A percentile compares a stretch with the other conserved stretches of the same genome.
Evolutionary conservation across 192 early-diverging fungal species (phyloP).

Genomic region (Nowakowskiella sp.): DNA sequence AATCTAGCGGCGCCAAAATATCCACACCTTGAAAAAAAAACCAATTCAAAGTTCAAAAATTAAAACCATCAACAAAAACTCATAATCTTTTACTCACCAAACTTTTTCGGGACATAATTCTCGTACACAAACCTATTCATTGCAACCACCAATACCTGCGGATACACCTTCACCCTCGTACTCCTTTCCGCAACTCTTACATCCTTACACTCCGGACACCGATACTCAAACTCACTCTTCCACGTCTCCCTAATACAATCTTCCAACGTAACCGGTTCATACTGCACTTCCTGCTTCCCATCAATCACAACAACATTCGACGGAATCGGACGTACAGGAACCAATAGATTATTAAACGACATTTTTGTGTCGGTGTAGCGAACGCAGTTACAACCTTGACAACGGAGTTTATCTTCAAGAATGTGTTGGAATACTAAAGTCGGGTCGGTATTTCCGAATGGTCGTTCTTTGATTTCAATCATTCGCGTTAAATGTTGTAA

Average conservation of each 20-base stretch:
- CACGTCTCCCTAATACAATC: slow-evolving; percentile 64
- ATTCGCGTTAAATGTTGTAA: slow-evolving; percentile 68
- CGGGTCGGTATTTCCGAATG: slow-evolving; percentile 62
- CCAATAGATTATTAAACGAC: slow-evolving; percentile 38
- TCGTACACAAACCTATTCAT: slow-evolving; percentile 65
- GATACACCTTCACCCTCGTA: slow-evolving; percentile 52
- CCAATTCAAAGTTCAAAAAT: slow-evolving; percentile 36
- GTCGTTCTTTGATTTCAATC: slow-evolving; percentile 72
- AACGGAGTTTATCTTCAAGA: slow-evolving; percentile 80
- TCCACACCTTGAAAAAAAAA: slow-evolving; percentile 40
- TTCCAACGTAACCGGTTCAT: slow-evolving; percentile 50
- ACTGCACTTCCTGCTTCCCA: slow-evolving; percentile 20
- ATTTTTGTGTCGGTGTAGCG: slow-evolving; percentile 64
- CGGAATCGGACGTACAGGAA: slow-evolving; percentile 64
- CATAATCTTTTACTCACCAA: slow-evolving; percentile 26
- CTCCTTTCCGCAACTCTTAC: slow-evolving; percentile 57
- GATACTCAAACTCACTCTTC: slow-evolving; percentile 58
- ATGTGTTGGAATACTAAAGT: slow-evolving; percentile 71
- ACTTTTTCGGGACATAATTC: slow-evolving; percentile 74
- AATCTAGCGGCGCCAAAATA: slow-evolving; percentile 27
- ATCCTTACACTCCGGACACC: slow-evolving; percentile 44
- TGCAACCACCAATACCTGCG: slow-evolving; percentile 62
- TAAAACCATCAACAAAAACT: slow-evolving; percentile 17
- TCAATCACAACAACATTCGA: slow-evolving; percentile 6
- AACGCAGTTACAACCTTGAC: slow-evolving; percentile 72